Percentiles rank a stretch among this genome's conserved stretches.
These are phyloP conservation scores for Rubus parviflorus DNA, from an alignment of 306 rosid genomes.

Conservation along the genomic window DNA sequence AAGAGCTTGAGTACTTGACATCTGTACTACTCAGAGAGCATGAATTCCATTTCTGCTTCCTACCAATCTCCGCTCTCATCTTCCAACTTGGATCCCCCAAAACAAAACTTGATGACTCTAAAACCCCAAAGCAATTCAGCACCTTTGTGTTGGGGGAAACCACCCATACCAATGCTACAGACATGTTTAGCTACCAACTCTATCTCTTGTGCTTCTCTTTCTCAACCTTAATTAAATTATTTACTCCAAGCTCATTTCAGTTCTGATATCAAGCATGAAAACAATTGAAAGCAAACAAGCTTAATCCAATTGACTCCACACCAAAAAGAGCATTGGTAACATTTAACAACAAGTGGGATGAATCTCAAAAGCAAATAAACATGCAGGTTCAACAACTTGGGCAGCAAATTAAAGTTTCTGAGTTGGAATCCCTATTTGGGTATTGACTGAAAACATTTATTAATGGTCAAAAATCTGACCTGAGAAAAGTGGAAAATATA, in stretches of 20 bases:
- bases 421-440: neutral
- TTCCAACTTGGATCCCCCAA: constrained; percentile 33
- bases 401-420: neutral
- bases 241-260: constrained; percentile 18
- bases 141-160: constrained; percentile 51
- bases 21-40: constrained; percentile 38
- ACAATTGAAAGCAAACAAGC: neutral
- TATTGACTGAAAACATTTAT: constrained; percentile 1
- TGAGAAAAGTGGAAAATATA: neutral
- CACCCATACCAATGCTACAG: constrained; percentile 48
- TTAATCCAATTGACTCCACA: constrained; percentile 20
- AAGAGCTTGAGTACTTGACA: constrained; percentile 44
- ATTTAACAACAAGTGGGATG: neutral
- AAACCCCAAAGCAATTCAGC: constrained; percentile 38
- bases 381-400: constrained; percentile 12
- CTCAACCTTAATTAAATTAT: constrained; percentile 3
- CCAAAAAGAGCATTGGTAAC: constrained; percentile 1
- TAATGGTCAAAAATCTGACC: constrained; percentile 4
- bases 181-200: constrained; percentile 44
- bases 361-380: neutral
- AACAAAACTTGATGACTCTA: constrained; percentile 44
- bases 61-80: constrained; percentile 37
- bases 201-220: constrained; percentile 5
- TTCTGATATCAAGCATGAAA: neutral
- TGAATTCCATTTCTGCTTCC: constrained; percentile 35